phyloP scores from a whole-genome alignment of 352 stramenopile species.

The Phytopythium boreale region DNA sequence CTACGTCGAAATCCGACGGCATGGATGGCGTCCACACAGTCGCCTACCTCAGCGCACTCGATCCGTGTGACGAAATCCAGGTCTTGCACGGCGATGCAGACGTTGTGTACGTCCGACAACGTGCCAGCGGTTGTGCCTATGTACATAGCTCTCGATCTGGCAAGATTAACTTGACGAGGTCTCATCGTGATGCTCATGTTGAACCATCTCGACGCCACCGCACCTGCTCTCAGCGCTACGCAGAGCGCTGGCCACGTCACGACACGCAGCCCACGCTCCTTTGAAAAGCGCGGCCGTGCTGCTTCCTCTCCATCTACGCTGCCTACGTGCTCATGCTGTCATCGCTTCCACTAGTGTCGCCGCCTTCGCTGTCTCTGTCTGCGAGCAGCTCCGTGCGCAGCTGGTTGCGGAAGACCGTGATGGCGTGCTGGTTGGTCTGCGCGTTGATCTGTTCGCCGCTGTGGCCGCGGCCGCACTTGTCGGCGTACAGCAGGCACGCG shows the following conservation, averaged over 20 bases:
- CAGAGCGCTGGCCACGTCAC: not conserved
- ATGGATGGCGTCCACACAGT: no score
- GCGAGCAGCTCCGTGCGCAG: slow-evolving; percentile 35
- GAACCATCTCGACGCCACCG: no score
- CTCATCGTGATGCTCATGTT: not conserved
- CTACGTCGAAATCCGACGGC: no score
- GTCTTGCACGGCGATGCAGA: no score
- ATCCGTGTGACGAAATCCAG: no score
- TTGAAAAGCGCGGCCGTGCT: no score
- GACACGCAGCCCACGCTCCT: no score
- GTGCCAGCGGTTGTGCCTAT: no score
- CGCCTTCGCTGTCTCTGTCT: not conserved
- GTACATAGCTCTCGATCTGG: no score
- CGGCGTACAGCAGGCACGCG: slow-evolving; percentile 83
- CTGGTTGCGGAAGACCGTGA: slow-evolving; percentile 64
- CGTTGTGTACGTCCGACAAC: no score
- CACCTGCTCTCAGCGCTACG: not conserved
- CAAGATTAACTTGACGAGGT: no score
- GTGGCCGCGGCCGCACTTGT: slow-evolving; percentile 74
- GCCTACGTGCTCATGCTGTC: slow-evolving; percentile 1
- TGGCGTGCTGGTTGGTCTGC: slow-evolving; percentile 59
- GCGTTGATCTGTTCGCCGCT: slow-evolving; percentile 57
- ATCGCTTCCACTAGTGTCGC: slow-evolving; percentile 1
- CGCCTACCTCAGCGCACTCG: no score
- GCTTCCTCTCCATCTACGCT: not conserved